phyloP scores from a whole-genome alignment of 1,139 yeast genomes.

The Saccharomycopsis crataegensis region DNA sequence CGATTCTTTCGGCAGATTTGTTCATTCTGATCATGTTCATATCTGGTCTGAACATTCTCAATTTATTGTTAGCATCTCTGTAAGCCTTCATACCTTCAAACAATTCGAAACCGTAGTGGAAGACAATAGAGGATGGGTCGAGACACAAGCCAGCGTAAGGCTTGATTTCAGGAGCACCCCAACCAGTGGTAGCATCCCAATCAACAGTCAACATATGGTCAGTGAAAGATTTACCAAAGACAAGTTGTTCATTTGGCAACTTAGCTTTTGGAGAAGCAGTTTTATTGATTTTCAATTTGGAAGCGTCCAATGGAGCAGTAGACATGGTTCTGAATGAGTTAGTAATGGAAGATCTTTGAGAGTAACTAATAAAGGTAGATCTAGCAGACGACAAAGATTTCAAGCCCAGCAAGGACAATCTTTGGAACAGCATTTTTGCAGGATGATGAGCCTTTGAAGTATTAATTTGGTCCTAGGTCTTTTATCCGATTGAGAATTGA shows the following conservation, averaged over 20 bases:
- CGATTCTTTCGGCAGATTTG: constrained; percentile 77
- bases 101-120: constrained; percentile 91
- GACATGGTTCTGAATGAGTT: constrained; percentile 12
- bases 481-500: too few species aligned
- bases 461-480: too few species aligned
- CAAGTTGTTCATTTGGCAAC: constrained; percentile 66
- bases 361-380: background rate
- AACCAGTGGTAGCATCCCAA: constrained; percentile 67
- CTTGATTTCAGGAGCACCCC: constrained; percentile 79
- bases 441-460: too few species aligned
- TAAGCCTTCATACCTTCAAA: constrained; percentile 97
- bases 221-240: constrained; percentile 82
- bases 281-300: constrained; percentile 53
- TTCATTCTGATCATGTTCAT: constrained; percentile 90
- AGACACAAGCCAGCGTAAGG: constrained; percentile 72
- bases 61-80: constrained; percentile 56
- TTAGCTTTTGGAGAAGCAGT: constrained; percentile 55
- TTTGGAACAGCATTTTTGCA: too few species aligned
- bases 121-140: constrained; percentile 84
- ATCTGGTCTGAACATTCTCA: constrained; percentile 84
- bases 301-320: constrained; percentile 52
- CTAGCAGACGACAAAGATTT: too few species aligned
- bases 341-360: background rate
- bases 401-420: too few species aligned
- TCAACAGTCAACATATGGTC: constrained; percentile 86